These are phyloP conservation scores for Hibiscus tridactylites DNA, from an alignment of 345 rosid species.

Conservation along the genomic window DNA sequence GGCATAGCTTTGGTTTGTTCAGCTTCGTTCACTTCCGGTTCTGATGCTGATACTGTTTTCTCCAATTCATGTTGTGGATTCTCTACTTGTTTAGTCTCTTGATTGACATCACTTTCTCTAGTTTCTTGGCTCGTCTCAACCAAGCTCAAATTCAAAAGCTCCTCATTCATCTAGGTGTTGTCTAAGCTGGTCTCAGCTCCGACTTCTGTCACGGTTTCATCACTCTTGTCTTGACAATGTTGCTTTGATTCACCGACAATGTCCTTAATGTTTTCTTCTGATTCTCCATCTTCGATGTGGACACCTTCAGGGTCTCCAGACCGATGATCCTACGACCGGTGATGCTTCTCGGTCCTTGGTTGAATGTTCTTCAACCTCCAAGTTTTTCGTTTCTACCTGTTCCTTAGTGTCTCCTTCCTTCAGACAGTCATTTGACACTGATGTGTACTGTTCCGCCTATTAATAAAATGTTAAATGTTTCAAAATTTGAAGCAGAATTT, in stretches of 20 bases:
- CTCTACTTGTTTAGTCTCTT: constrained; percentile 7
- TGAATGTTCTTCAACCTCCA: constrained; percentile 14
- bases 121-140: neutral
- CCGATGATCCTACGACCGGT: neutral
- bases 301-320: too few relatives aligned
- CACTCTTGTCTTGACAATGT: neutral
- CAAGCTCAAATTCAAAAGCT: neutral
- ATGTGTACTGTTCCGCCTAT: neutral
- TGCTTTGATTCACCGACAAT: neutral
- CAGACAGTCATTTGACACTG: neutral
- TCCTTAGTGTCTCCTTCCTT: constrained; percentile 13
- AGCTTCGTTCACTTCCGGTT: neutral
- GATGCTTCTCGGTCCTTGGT: constrained; percentile 15
- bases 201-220: constrained; percentile 1
- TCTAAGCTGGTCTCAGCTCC: too few relatives aligned
- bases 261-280: neutral
- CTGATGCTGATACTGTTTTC: neutral
- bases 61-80: neutral
- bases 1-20: neutral
- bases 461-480: neutral
- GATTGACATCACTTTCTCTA: neutral
- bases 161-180: too few relatives aligned
- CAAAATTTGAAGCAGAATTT: neutral
- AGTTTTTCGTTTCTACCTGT: neutral
- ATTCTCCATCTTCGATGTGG: neutral